Evolutionary conservation across 2,329 filamentous ascomycete species (phyloP), one percentile per base, ranked within the genome.

Genomic region (Ophiosphaerella herpotricha): DNA sequence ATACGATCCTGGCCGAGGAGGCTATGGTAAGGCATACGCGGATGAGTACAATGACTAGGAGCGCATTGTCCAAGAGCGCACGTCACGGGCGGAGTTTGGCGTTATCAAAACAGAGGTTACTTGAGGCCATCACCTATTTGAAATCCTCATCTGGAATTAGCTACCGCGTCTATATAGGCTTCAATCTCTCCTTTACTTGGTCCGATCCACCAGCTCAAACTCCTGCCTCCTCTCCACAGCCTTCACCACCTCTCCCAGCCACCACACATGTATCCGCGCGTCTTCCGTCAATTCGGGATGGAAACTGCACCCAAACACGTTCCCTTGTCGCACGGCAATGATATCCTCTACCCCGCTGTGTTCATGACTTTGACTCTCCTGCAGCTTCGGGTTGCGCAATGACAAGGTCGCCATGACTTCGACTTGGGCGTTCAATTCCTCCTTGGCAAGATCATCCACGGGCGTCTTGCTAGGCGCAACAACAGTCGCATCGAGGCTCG

Each of bases 261-360:
- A 99, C 94, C 94, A 97, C 4, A 84, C 81, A 74, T 99, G 94
- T 66, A 97, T 95, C 48, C 94, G 83, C 48, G 86, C 79, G 75
- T 99, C 94, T 7, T 85, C 83, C 0, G 93, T 97, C 72, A 99
- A 74, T 74, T 99, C 94, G 0, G 94, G 94, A 65, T 97, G 94
- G 69, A 97, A 99, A 66, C 92, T 97, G 3, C 89, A 97, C 4
- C 91, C 94, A 63, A 97, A 88, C 0, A 96, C 88, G 73, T 97
- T 97, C 0, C 88, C 90, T 75, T 97, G 92, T 57, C 84, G 82
- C 31, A 97, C 90, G 0, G 93, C 93, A 43, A 97, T 86, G 43
- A 97, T 93, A 60, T 96, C 82, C 37, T 81, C 78, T 14, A 74
- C 74, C 13, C 74, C 71, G 5, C 77, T 71, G 23, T 77, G 71